Evolutionary conservation across 225 moss, liverwort and hornwort species (phyloP).

Genomic region (Thuidium tamariscinum): DNA sequence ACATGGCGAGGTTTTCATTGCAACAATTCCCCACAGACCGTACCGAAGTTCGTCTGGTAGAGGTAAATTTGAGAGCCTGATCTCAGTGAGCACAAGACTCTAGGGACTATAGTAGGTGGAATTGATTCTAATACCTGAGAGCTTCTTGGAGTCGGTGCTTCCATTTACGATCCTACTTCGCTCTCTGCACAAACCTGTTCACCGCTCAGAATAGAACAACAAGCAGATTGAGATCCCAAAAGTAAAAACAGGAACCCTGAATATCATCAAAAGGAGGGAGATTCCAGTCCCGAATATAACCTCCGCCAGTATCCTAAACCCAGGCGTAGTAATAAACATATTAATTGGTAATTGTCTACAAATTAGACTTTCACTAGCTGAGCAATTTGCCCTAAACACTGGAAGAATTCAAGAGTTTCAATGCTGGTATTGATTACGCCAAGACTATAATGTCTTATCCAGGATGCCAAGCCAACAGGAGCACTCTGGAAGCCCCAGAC

Average conservation of each 20-base stretch:
- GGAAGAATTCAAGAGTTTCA: not conserved
- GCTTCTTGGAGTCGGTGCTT: not conserved
- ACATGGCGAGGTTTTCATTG: not conserved
- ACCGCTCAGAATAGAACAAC: not conserved
- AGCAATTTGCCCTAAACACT: not conserved
- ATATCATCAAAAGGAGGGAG: not conserved
- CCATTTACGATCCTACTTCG: conserved; percentile 10
- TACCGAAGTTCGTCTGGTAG: not conserved
- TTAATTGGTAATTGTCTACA: not conserved
- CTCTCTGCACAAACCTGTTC: not conserved
- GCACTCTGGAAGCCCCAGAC: not conserved
- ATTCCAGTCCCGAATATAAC: not conserved
- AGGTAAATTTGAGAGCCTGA: not conserved
- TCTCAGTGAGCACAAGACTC: not conserved
- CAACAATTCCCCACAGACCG: not conserved
- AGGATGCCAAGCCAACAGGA: not conserved
- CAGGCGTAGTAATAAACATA: not conserved
- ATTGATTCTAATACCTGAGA: not conserved
- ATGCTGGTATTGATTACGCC: not conserved
- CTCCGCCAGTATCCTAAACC: not conserved
- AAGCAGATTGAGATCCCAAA: not conserved
- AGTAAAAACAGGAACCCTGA: not conserved
- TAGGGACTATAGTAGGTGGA: not conserved
- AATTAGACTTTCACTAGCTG: not conserved
- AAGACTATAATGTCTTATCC: not conserved